phyloP scores from a whole-genome alignment of 176 grass and related monocot species.

The Ensete glaucum region DNA sequence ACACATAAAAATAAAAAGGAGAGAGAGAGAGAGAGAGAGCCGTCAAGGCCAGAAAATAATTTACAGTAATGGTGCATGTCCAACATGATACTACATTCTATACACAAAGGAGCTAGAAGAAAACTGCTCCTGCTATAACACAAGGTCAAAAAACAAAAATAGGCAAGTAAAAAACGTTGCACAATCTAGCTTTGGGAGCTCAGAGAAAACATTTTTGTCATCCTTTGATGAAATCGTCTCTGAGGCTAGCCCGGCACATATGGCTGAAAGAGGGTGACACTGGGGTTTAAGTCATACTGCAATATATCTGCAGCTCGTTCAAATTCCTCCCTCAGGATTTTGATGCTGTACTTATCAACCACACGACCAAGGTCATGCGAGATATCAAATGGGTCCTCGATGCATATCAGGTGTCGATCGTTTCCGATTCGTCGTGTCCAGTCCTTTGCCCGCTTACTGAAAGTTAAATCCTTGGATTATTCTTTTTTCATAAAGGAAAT shows the following conservation, averaged over 20 bases:
- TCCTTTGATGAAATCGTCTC: not conserved
- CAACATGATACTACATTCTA: not conserved
- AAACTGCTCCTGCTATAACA: not conserved
- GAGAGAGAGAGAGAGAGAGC: too few species aligned
- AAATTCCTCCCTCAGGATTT: constrained; percentile 83
- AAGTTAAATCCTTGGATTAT: not conserved
- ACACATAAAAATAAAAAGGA: too few species aligned
- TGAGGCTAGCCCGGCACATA: constrained; percentile 21
- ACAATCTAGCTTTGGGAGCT: not conserved
- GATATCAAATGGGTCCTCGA: constrained; percentile 88
- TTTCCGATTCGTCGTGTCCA: constrained; percentile 89
- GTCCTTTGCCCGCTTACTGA: constrained; percentile 75
- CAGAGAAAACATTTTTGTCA: not conserved
- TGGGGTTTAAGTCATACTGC: constrained; percentile 59
- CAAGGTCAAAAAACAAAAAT: not conserved
- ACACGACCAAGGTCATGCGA: constrained; percentile 88
- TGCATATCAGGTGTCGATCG: constrained; percentile 92
- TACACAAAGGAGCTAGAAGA: not conserved
- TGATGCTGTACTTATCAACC: constrained; percentile 74
- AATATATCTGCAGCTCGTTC: constrained; percentile 85
- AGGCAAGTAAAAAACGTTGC: not conserved
- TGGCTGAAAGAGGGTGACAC: constrained; percentile 54
- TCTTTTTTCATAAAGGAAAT: not conserved
- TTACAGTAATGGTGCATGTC: not conserved
- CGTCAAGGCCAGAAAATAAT: not conserved